Conservation (phyloP, 495 filamentous ascomycete genomes). For the Lasiosphaeria miniovina region DNA sequence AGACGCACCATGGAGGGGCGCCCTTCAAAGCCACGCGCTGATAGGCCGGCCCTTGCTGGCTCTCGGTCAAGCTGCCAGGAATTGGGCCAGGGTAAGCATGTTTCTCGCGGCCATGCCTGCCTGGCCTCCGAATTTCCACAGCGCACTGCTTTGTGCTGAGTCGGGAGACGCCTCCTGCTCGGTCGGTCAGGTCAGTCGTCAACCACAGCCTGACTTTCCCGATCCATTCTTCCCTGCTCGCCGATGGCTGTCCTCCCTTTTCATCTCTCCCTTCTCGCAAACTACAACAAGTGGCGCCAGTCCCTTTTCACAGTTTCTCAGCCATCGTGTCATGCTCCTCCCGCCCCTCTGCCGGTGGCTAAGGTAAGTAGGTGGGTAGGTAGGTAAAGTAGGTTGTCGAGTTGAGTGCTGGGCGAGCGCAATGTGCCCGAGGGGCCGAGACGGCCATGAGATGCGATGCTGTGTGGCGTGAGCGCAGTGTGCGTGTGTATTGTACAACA, state of each 20-base stretch:
- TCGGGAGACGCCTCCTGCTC: conserved; percentile 3
- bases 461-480: not conserved
- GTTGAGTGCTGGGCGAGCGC: not conserved
- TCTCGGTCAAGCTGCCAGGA: conserved; percentile 6
- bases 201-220: not conserved
- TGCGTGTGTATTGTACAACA: not conserved
- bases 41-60: conserved; percentile 18
- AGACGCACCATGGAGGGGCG: conserved; percentile 10
- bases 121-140: too few species aligned
- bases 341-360: not conserved
- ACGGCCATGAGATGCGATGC: not conserved
- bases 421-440: too few species aligned
- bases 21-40: conserved; percentile 2
- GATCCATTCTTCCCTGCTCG: conserved; percentile 1
- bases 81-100: conserved; percentile 14
- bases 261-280: not conserved
- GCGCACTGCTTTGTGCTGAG: conserved; percentile 14
- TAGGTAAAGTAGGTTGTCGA: not conserved
- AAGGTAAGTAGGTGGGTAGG: not conserved
- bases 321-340: not conserved
- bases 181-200: conserved; percentile 3
- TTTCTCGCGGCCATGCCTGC: conserved; percentile 7
- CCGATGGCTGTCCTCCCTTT: not conserved
- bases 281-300: not conserved
- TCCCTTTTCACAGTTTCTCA: not conserved